Percentiles rank a stretch among this genome's conserved stretches.
Conservation (phyloP, 768 basidiomycete species). For the Suillus occidentalis region DNA sequence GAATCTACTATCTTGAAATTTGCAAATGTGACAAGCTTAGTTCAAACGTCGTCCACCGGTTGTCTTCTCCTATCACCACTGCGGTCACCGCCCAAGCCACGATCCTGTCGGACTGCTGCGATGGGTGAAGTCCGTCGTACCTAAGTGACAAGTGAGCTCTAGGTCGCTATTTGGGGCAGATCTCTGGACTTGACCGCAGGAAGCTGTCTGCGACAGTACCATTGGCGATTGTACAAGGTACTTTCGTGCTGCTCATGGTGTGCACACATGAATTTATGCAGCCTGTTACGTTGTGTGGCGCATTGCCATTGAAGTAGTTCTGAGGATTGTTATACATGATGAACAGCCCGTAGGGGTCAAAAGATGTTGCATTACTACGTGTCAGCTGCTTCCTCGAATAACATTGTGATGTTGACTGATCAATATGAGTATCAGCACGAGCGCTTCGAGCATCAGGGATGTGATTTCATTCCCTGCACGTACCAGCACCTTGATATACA, state of each 20-base stretch:
- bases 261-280: constrained; percentile 50
- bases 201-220: constrained; percentile 53
- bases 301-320: constrained; percentile 62
- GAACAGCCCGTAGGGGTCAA: constrained; percentile 63
- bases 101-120: constrained; percentile 55
- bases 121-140: constrained; percentile 53
- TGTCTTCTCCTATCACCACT: constrained; percentile 43
- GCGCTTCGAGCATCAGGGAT: constrained; percentile 47
- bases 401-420: constrained; percentile 33
- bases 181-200: constrained; percentile 45
- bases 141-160: constrained; percentile 1
- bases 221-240: constrained; percentile 35
- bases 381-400: neutral
- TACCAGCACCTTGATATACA: constrained; percentile 54
- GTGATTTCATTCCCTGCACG: constrained; percentile 52
- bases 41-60: constrained; percentile 50
- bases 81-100: constrained; percentile 52
- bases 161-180: neutral
- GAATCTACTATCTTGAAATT: too few relatives aligned
- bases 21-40: constrained; percentile 18
- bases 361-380: constrained; percentile 38
- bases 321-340: constrained; percentile 51
- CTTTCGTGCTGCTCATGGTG: constrained; percentile 22
- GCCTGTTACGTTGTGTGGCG: constrained; percentile 57
- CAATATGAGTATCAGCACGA: constrained; percentile 58